These are phyloP conservation scores for Candida sonorensis DNA, from an alignment of 805 yeast species.

Conservation along the genomic window DNA sequence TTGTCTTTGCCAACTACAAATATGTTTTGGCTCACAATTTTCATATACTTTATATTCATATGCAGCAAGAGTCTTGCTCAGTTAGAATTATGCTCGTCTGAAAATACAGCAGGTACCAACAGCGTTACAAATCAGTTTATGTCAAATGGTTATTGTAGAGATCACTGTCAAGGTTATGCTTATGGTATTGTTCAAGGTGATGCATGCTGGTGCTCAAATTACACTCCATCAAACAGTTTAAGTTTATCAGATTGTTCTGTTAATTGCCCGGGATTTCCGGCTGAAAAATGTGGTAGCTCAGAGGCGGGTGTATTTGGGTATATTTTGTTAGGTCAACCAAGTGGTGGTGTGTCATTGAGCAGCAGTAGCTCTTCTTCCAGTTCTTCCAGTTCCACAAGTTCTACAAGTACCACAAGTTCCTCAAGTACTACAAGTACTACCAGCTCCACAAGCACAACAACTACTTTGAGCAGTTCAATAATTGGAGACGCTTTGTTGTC, in stretches of 20 bases:
- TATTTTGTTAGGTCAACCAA: constrained; percentile 6
- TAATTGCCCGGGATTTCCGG: constrained; percentile 39
- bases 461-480: constrained; percentile 11
- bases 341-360: too few relatives aligned
- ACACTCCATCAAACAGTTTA: constrained; percentile 33
- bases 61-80: neutral
- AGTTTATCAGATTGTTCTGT: constrained; percentile 27
- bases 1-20: too few relatives aligned
- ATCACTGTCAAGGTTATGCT: constrained; percentile 31
- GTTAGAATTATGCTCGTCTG: constrained; percentile 20
- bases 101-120: constrained; percentile 20
- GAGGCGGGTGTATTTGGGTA: constrained; percentile 18
- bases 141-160: constrained; percentile 38
- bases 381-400: constrained; percentile 3
- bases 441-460: constrained; percentile 9
- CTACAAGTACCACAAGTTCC: constrained; percentile 16
- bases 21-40: too few relatives aligned
- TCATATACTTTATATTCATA: too few relatives aligned
- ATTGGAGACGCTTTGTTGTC: constrained; percentile 4
- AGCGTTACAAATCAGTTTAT: constrained; percentile 11
- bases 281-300: constrained; percentile 33
- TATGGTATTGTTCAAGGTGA: constrained; percentile 40
- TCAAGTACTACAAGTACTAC: constrained; percentile 9
- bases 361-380: constrained; percentile 5
- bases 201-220: constrained; percentile 44